Percentiles rank a stretch among this genome's conserved stretches.
These are phyloP conservation scores for Fusarium sp. DNA, from an alignment of 2,329 filamentous ascomycete genomes.

Conservation along the genomic window DNA sequence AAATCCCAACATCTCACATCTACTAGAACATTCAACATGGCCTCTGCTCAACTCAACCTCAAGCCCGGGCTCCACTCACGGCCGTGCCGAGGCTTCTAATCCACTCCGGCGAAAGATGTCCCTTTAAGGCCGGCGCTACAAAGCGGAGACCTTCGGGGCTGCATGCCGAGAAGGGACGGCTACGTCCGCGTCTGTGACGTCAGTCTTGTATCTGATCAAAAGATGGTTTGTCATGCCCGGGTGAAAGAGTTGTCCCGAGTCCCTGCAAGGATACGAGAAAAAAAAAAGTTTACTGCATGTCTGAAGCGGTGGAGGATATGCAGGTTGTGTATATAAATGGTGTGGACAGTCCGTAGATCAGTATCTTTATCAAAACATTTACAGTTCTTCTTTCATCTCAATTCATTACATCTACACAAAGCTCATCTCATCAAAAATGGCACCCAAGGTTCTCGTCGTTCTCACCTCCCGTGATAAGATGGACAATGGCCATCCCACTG, in stretches of 20 bases:
- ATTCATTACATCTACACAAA: not conserved
- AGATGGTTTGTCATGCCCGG: slow-evolving; percentile 32
- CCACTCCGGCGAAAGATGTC: slow-evolving; percentile 4
- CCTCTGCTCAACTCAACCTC: not conserved
- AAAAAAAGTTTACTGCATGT: not conserved
- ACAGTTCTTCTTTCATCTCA: not conserved
- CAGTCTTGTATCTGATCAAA: slow-evolving; percentile 1
- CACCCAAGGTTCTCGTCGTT: slow-evolving; percentile 72
- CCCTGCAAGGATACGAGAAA: slow-evolving; percentile 5
- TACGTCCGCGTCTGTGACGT: slow-evolving; percentile 31
- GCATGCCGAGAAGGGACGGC: slow-evolving; percentile 37
- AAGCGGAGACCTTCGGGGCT: slow-evolving; percentile 11
- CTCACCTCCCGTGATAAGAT: slow-evolving; percentile 68
- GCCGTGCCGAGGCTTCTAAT: slow-evolving; percentile 15
- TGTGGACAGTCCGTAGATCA: slow-evolving; percentile 5
- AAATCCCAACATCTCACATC: not conserved
- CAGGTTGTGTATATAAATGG: slow-evolving; percentile 23
- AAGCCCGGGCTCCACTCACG: not conserved
- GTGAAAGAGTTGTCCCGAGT: slow-evolving; percentile 24
- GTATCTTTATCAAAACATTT: not conserved
- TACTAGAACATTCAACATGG: not conserved
- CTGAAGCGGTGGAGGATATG: slow-evolving; percentile 10
- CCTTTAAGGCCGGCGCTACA: slow-evolving; percentile 17
- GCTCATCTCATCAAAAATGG: slow-evolving; percentile 48
- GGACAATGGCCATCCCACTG: slow-evolving; percentile 63